Evolutionary conservation across 2,329 filamentous ascomycete species (phyloP).

Genomic region (Aspergillus oerlinghausenensis): DNA sequence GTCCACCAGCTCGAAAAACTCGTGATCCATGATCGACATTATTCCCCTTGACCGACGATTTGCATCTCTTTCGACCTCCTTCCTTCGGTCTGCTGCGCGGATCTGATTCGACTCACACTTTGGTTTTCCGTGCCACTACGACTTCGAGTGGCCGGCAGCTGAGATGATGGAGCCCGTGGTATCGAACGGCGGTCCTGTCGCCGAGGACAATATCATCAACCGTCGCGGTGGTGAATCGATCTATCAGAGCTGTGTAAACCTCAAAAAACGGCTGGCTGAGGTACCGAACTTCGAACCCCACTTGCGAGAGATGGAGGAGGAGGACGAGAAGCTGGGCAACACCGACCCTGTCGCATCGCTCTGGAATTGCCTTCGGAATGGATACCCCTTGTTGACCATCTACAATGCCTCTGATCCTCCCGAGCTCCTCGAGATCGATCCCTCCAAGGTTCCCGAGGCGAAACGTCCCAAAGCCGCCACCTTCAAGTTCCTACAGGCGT

Average conservation of each 20-base stretch:
- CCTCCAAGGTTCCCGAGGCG: conserved; percentile 58
- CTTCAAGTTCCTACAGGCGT: conserved; percentile 89
- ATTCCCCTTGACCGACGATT: conserved; percentile 23
- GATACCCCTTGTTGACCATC: conserved; percentile 78
- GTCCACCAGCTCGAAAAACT: conserved; percentile 22
- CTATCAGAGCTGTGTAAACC: conserved; percentile 87
- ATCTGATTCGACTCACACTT: conserved; percentile 20
- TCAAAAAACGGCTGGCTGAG: conserved; percentile 74
- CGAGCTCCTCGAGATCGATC: conserved; percentile 63
- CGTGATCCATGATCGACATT: conserved; percentile 29
- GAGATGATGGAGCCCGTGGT: conserved; percentile 34
- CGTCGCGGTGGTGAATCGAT: conserved; percentile 91
- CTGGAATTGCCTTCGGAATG: conserved; percentile 80
- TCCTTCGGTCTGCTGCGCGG: conserved; percentile 28
- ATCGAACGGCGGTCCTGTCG: conserved; percentile 45
- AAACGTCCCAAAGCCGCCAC: conserved; percentile 83
- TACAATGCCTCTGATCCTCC: conserved; percentile 80
- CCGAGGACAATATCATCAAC: conserved; percentile 94
- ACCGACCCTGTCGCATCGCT: conserved; percentile 83
- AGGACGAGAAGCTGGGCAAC: conserved; percentile 57
- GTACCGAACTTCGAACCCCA: conserved; percentile 79
- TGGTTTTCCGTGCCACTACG: conserved; percentile 6
- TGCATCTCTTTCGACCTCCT: conserved; percentile 11
- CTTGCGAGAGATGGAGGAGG: conserved; percentile 66
- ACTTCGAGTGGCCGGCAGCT: conserved; percentile 18